phyloP scores from a whole-genome alignment of 176 grass and related monocot species.

The Musa troglodytarum region DNA sequence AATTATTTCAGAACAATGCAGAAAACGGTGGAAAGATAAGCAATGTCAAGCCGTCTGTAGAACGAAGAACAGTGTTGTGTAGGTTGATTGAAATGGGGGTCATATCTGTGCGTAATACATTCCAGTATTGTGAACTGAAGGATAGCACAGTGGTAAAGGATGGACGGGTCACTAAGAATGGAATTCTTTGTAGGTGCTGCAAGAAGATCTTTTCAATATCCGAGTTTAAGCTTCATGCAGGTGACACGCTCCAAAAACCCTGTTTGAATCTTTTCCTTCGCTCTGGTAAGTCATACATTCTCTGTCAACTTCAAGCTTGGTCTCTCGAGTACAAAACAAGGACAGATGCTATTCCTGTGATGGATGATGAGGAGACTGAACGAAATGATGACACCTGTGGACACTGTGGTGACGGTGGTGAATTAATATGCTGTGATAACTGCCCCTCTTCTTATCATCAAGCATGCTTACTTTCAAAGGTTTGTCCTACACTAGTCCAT shows the following conservation, averaged over 20 bases:
- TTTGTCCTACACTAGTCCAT: conserved; percentile 16
- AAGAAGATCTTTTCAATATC: conserved; percentile 45
- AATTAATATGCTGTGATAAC: conserved; percentile 91
- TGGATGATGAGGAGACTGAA: conserved; percentile 32
- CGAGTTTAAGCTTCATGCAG: conserved; percentile 59
- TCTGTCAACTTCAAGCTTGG: conserved; percentile 84
- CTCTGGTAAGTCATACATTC: conserved; percentile 61
- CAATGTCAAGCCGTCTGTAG: conserved; percentile 23
- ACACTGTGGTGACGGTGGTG: conserved; percentile 75
- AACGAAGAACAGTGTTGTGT: conserved; percentile 56
- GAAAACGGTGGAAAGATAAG: conserved; percentile 27
- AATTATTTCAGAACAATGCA: conserved; percentile 29
- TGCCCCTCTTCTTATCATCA: conserved; percentile 79
- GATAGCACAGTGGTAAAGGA: conserved; percentile 46
- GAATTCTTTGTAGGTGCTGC: conserved; percentile 70
- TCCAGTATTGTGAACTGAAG: conserved; percentile 51
- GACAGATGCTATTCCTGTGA: conserved; percentile 40
- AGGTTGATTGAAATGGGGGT: conserved; percentile 64
- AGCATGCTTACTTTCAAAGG: conserved; percentile 66
- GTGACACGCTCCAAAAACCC: conserved; percentile 27
- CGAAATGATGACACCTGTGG: conserved; percentile 73
- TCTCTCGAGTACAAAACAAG: conserved; percentile 57
- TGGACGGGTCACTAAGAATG: conserved; percentile 53
- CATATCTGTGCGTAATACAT: conserved; percentile 32
- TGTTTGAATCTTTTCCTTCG: conserved; percentile 73